A percentile compares a stretch with the other conserved stretches of the same genome.
These are phyloP conservation scores for Chalciporus sphaerocephalus DNA, from an alignment of 768 basidiomycete genomes.

Conservation along the genomic window DNA sequence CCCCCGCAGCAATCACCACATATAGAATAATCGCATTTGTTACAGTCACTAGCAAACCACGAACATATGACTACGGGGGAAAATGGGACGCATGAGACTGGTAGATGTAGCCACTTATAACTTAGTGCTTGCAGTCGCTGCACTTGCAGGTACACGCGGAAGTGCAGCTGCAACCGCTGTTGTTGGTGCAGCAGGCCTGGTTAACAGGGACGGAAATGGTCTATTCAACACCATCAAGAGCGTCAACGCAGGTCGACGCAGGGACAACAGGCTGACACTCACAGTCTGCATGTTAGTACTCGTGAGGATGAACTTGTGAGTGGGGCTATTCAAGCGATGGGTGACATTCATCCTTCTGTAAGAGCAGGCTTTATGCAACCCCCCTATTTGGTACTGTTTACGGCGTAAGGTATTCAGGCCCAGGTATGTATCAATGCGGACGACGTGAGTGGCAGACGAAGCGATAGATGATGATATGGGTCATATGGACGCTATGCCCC, in stretches of 20 bases:
- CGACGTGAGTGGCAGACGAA: background rate
- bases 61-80: background rate
- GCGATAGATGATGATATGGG: background rate
- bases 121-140: constrained; percentile 18
- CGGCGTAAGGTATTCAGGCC: no score
- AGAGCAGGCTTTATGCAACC: constrained; percentile 2
- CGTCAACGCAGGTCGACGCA: background rate
- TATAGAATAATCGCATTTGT: background rate
- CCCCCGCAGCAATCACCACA: no score
- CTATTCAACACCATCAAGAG: constrained; percentile 6
- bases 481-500: background rate
- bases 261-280: background rate
- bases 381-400: constrained; percentile 5
- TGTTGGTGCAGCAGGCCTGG: constrained; percentile 17
- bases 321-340: background rate
- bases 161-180: constrained; percentile 10
- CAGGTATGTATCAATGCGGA: no score
- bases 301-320: background rate
- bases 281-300: constrained; percentile 19
- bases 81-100: background rate
- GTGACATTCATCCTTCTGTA: background rate
- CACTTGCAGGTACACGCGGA: constrained; percentile 17
- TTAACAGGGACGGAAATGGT: constrained; percentile 6
- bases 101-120: background rate
- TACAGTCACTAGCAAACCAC: background rate